These are phyloP conservation scores for Lasiosphaeria hispida DNA, from an alignment of 495 filamentous ascomycete species.

Conservation along the genomic window DNA sequence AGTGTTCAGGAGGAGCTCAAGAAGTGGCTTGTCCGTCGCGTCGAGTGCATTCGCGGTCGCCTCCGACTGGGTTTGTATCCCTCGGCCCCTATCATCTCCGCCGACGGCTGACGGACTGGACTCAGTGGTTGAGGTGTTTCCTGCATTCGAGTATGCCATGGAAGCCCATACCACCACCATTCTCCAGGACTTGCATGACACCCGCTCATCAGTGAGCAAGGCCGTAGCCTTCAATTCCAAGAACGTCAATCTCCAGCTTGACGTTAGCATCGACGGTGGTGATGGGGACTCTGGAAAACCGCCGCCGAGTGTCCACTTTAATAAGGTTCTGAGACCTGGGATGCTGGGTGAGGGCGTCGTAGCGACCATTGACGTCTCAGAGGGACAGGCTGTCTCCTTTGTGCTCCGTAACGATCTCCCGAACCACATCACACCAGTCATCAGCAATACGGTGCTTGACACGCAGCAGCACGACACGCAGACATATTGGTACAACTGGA, in stretches of 20 bases:
- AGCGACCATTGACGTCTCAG: slow-evolving; percentile 53
- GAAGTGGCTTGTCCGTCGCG: slow-evolving; percentile 61
- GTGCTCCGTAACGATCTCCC: slow-evolving; percentile 57
- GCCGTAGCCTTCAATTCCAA: slow-evolving; percentile 60
- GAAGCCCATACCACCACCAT: slow-evolving; percentile 55
- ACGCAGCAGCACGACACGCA: slow-evolving; percentile 63
- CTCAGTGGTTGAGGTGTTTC: slow-evolving; percentile 62
- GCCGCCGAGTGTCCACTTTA: slow-evolving; percentile 50
- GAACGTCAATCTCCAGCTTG: slow-evolving; percentile 57
- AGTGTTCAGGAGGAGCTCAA: slow-evolving; percentile 54
- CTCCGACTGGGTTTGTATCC: slow-evolving; percentile 48
- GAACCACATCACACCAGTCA: slow-evolving; percentile 50
- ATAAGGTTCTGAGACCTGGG: slow-evolving; percentile 47
- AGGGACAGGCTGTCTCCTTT: slow-evolving; percentile 67
- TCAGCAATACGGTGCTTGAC: slow-evolving; percentile 52
- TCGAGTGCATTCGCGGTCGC: slow-evolving; percentile 64
- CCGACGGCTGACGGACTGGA: neutral
- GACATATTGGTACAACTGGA: slow-evolving; percentile 69
- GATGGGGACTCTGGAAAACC: slow-evolving; percentile 43
- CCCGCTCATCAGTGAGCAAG: slow-evolving; percentile 48
- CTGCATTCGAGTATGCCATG: slow-evolving; percentile 66
- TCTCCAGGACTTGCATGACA: slow-evolving; percentile 32
- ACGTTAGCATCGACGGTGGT: slow-evolving; percentile 59
- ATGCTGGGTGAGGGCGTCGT: slow-evolving; percentile 60
- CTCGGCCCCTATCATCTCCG: neutral